These are phyloP conservation scores for Pyrus betulifolia DNA, from an alignment of 306 rosid species.

Conservation along the genomic window DNA sequence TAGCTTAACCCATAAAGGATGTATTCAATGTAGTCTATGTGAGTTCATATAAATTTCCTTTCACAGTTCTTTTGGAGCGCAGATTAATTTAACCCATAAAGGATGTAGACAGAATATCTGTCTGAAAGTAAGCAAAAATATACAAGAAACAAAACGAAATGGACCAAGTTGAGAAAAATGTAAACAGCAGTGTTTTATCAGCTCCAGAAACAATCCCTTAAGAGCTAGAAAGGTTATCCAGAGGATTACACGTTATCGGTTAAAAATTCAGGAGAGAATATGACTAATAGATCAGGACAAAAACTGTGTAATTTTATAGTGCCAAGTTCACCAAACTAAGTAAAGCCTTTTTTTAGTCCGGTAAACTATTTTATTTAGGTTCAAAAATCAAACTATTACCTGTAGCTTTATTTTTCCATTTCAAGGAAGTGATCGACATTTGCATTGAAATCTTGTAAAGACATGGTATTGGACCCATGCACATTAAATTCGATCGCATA, in stretches of 20 bases:
- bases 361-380: background rate
- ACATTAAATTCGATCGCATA: too few relatives aligned
- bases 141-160: background rate
- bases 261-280: too few relatives aligned
- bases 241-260: background rate
- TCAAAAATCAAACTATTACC: background rate
- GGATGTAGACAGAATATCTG: too few relatives aligned
- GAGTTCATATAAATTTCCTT: too few relatives aligned
- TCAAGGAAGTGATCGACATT: background rate
- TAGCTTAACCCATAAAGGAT: too few relatives aligned
- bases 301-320: background rate
- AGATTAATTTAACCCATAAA: background rate
- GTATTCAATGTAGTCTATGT: too few relatives aligned
- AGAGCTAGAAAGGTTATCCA: background rate
- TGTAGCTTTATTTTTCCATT: too few relatives aligned
- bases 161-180: background rate
- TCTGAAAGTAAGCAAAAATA: background rate
- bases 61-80: too few relatives aligned
- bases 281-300: background rate
- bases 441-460: background rate
- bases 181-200: background rate
- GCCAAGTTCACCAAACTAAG: too few relatives aligned
- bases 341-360: too few relatives aligned
- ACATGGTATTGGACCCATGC: background rate
- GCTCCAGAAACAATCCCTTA: background rate